Evolutionary conservation across 106 monocot genomes (phyloP), one percentile per base, ranked within the genome.

Genomic region (Platanthera guangdongensis): DNA sequence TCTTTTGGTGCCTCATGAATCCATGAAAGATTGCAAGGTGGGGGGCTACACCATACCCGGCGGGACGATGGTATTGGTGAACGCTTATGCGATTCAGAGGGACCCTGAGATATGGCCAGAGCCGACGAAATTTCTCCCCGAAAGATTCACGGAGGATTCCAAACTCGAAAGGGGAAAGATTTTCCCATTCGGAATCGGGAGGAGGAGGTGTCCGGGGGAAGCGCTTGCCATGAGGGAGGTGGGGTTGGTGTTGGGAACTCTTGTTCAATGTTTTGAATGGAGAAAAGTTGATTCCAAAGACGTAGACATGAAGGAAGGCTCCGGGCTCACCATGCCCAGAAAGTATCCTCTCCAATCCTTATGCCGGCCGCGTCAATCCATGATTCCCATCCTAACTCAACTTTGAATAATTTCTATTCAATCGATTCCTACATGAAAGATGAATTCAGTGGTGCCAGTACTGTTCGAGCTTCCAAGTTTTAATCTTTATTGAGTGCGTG

Each of bases 81-180:
- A 86, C 4, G 86, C 57, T 11, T 83, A 78, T 32, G 51, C 75
- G 28, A 86, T 89, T 9, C 88, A 89, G 8, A 62, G 88, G 55
- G 88, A 89, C 39, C 88, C 88, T 0, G 39, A 25, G 0, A 0
- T 76, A 1, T 86, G 88, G 88, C 18, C 57, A 5, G 74, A 89
- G 0, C 81, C 88, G 3, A 39, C 15, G 4, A 68, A 77, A 50
- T 89, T 89, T 57, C 59, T 49, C 52, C 88, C 88, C 0, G 88
- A 85, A 50, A 85, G 88, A 21, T 88, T 85, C 39, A 39, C 3
- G 60, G 16, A 60, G 6, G 60, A 13, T 22, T 4, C 21, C 9
- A 18, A 51, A n/a, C 13, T 28, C 9, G 39, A 65, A 19, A 32
- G 21, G 4, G 16, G n/a, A 18, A 51, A 46, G 10, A 64, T 75